Base-by-base conservation (phyloP, 2,329 filamentous ascomycete species). In the Colletotrichum trifolii region DNA sequence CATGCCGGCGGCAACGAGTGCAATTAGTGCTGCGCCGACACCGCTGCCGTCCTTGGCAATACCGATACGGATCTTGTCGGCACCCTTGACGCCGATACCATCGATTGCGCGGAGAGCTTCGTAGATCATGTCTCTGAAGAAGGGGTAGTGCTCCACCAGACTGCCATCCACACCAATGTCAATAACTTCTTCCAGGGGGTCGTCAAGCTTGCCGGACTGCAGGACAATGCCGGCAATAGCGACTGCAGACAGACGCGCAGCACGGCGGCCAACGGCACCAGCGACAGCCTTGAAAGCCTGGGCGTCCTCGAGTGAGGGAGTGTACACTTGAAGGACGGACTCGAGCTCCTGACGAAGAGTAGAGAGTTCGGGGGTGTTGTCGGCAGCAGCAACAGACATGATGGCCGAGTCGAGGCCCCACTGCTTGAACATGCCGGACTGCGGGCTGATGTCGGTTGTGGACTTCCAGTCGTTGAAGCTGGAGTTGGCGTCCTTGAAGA, bases 41-140 rank as follows among this genome's bases (percentile, higher is more conserved):
- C 93, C 96, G 69, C 92, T 96, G 52, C 96, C 96, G 76, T 99
- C 96, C 84, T 97, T 97, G 67, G 96, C 96, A 73, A 98, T 96
- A 25, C 95, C 96, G 73, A 99, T 97, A 62, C 93, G 87, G 69
- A 99, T 92, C 79, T 89, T 92, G 80, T 92, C 91, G 69, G 96
- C 94, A 10, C 94, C 94, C 62, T 86, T 82, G 49, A 83, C 80
- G 5, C 95, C 95, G 71, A 98, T 91, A 67, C 91, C 88, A 13
- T 93, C 86, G 57, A 97, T 88, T 60, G 87, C 88, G 54, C 89
- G 82, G 64, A 98, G 83, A 7, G 92, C 92, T 74, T 97, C 92
- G 67, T 94, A 87, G 68, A 98, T 91, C 82, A 96, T 91, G 61
- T 91, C 90, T 69, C 96, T 89, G 80, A 97, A 99, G 73, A 89